Evolutionary conservation across 495 filamentous ascomycete genomes (phyloP), one percentile per base, ranked within the genome.

Genomic region (Rusavskia elegans): DNA sequence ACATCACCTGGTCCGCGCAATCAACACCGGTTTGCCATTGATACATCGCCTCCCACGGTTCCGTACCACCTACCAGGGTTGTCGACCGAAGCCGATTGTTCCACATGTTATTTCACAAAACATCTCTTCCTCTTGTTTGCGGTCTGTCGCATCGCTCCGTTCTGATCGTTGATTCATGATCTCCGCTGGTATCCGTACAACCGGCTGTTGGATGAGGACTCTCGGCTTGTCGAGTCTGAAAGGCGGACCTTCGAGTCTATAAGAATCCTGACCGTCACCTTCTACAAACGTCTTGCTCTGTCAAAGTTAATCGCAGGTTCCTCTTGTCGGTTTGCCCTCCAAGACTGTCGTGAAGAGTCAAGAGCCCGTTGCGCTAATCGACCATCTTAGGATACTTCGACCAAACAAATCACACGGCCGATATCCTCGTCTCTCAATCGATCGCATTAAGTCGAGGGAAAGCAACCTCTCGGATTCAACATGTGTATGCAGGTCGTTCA

Each of bases 401-500:
- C 25, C 4, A 27, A 27, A 27, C 25, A 3, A 27, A 27, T 27
- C 25, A 27, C 3, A 27, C 25, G 25, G 25, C 32, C 32, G 9
- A 35, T 10, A 27, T 35, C 32, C 9, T 14, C 32, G 32, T 14
- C 32, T 14, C 32, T 35, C 13, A 8, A 35, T 35, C 10, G 32
- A 35, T 35, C 32, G 13, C 9, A 35, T 10, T 7, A 2, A 35
- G 8, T 14, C 9, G 32, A 8, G 0, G 2, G 9, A 11, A 11
- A 35, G 32, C 32, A 35, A 11, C 8, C 2, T 2, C 32, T 10
- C 32, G 2, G 9, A 8, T 35, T 7, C 32, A 56, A 21, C 9
- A 59, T 59, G 56, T 59, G 56, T 48, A 56, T 54, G 35, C 53
- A 48, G 16, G 50, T 59, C 16, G 27, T 52, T 20, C 56, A 59